Evolutionary conservation across 306 rosid genomes (phyloP).

Genomic region (Trifolium dubium): DNA sequence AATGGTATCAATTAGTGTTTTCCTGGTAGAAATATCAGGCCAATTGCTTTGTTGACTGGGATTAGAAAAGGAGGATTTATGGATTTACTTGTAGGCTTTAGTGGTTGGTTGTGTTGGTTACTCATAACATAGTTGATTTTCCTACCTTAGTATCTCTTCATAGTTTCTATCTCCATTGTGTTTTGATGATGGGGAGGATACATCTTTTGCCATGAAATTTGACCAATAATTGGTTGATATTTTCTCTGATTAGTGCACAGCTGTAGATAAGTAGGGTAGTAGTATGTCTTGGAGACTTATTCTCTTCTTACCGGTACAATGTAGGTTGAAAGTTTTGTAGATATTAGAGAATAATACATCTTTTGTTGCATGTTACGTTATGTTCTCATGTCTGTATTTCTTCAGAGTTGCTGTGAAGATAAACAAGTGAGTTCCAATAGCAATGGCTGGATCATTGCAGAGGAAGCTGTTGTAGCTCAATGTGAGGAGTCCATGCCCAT

Average conservation of each 20-base stretch:
- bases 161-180: constrained; percentile 15
- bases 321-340: neutral
- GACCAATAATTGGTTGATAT: neutral
- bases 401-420: constrained; percentile 61
- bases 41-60: constrained; percentile 22
- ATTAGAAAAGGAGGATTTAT: neutral
- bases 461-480: constrained; percentile 74
- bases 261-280: neutral
- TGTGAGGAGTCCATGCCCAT: constrained; percentile 52
- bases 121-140: constrained; percentile 11
- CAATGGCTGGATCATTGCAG: constrained; percentile 65
- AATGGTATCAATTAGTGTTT: neutral
- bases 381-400: constrained; percentile 25
- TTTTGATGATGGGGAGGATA: constrained; percentile 2
- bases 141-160: neutral
- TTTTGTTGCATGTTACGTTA: neutral
- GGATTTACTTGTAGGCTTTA: neutral
- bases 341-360: neutral
- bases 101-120: neutral
- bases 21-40: neutral
- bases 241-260: constrained; percentile 3
- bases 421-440: constrained; percentile 44
- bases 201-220: neutral
- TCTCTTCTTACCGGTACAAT: constrained; percentile 11
- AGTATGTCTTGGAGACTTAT: constrained; percentile 14